Evolutionary conservation across 2,329 filamentous ascomycete species (phyloP), one percentile per base, ranked within the genome.

Genomic region (Monosporascus sp.): DNA sequence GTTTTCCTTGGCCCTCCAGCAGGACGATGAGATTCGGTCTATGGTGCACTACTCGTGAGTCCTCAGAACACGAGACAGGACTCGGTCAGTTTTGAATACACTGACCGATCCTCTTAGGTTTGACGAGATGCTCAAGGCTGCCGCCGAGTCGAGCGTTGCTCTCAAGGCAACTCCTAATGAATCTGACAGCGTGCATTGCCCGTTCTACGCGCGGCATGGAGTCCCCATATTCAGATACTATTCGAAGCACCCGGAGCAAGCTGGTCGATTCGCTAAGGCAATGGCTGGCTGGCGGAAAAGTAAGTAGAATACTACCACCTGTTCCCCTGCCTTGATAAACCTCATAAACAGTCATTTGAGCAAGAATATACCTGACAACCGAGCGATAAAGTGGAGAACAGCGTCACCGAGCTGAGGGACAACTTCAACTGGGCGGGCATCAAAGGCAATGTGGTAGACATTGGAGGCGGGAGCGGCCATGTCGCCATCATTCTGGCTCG

Each of bases 111-210:
- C 27, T 17, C 6, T 9, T 22, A 58, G 55, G 9, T 24, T 64
- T 2, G 64, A 66, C 45, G 66, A 68, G 48, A 62, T 64, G 61
- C 51, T 63, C 22, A 65, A 65, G 53, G 65, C 64, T 2, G 57
- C 62, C 16, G 50, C 57, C 2, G 56, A 56, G 9, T 53, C 55
- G 1, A 49, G 31, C 19, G 48, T 48, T 11, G 41, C 48, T 38
- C 24, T 66, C 17, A 61, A 63, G 45, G 51, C 48, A 14, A 14
- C 41, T 3, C 64, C 65, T 3, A 53, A 58, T 31, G 54, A 62
- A 38, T 47, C 59, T 5, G 53, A 62, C 40, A 59, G 44, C 27
- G 43, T 17, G 1, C 54, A 58, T 40, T 59, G 31, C 22, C 61
- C 64, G 2, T 66, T 66, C 47, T 38, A 52, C 6, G 59, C 52